Evolutionary conservation across 2,329 filamentous ascomycete genomes (phyloP), one percentile per base, ranked within the genome.

Genomic region (Arthrinium phaeospermum): DNA sequence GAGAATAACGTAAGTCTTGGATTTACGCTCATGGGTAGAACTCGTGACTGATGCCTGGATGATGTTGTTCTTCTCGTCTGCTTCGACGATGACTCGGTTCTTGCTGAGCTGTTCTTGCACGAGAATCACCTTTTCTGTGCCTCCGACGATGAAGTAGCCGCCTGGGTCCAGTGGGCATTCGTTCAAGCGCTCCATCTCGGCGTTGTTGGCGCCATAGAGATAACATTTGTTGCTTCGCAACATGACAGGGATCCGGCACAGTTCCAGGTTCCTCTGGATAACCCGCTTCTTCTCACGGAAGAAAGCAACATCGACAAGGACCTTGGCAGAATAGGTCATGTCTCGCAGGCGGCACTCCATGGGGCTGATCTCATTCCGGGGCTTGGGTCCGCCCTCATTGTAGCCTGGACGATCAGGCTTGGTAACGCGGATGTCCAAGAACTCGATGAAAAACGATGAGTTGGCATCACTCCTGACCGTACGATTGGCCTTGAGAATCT

Each of bases 101-200:
- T 99, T 99, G 88, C 96, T 99, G 80, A 99, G 86, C 84, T 99
- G 96, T 81, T 99, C 97, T 82, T 99, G 96, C 19, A 99, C 97
- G 61, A 99, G 86, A 79, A 99, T 99, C 77, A 99, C 96, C 86
- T 99, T 99, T 82, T 99, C 96, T 27, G 97, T 98, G 67, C 96
- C 96, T 78, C 96, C 94, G 76, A 98, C 95, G 79, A 99, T 96
- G 79, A 99, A 99, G 82, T 99, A 99, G 70, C 96, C 96, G 75
- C 96, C 96, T 0, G 97, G 96, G 80, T 99, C 96, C 53, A 99
- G 87, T 19, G 96, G 94, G 79, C 96, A 99, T 84, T 99, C 96
- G 79, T 97, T 96, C 87, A 98, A 92, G 68, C 92, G 85, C 73
- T 94, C 94, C 95, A 98, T 97, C 79, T 97, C 89, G 22, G 91